Base-by-base conservation (phyloP, 768 basidiomycete genomes). In the Phlebiopsis flavidoalba region DNA sequence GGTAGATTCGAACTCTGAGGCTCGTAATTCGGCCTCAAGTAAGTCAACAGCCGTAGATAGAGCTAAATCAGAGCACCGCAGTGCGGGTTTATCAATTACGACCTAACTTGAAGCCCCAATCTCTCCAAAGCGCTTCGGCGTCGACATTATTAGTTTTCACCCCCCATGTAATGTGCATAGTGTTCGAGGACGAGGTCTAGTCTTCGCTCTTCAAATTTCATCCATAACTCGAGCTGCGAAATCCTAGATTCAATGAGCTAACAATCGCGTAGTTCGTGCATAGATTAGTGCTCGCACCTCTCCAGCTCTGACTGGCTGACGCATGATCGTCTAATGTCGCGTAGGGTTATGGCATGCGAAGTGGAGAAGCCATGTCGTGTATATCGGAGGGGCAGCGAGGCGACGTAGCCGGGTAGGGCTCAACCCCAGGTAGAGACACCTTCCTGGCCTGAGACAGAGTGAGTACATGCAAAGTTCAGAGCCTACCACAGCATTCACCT, bases 181-280 rank as follows among this genome's bases (percentile, higher is more conserved):
- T 98, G 95, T 1, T 80, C 80, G 33, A 97, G 76, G 1, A 98
- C 90, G 5, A 99, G 81, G 60, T 95, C 89, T 19, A 99, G 80
- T n/a, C n/a, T n/a, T n/a, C n/a, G n/a, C 73, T 98, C 96, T 72
- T 99, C 96, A 8, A n/a, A 94, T 78, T 73, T 99, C 95, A 69
- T 98, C 96, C 5, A 80, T 73, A 91, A 80, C 70, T 98, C 96
- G 15, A 97, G 79, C 59, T 74, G 77, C 0, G 89, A 81, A 67
- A 95, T 88, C 66, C 94, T 94, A 65, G 0, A 5, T 1, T 24
- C 31, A 8, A 58, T 57, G 24, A 31, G 15, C 21, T 33, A 14
- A 21, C 24, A 36, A 7, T 55, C n/a, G 10, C 17, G 26, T 21
- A 15, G 21, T 21, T 37, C 31, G 14, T 3, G 36, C 26, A 49